Evolutionary conservation across 257 asterid genomes (phyloP).

Genomic region (Penstemon eatonii): DNA sequence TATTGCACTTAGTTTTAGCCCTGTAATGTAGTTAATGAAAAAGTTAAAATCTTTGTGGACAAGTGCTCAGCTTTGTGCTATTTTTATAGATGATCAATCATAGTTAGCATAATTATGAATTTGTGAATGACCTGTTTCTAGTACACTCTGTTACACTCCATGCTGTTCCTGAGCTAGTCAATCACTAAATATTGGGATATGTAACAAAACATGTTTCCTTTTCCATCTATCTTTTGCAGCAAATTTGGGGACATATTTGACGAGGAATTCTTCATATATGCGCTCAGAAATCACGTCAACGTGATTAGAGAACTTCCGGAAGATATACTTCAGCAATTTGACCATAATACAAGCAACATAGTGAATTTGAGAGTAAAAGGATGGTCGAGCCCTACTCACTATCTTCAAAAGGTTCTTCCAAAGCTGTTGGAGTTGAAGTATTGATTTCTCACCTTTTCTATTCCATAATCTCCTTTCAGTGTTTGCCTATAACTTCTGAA

Average conservation of each 20-base stretch:
- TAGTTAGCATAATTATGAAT: background rate
- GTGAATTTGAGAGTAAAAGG: constrained; percentile 92
- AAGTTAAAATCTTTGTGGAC: background rate
- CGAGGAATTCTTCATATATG: constrained; percentile 96
- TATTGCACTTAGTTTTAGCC: background rate
- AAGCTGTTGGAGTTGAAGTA: constrained; percentile 81
- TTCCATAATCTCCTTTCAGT: constrained; percentile 13
- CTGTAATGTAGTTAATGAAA: background rate
- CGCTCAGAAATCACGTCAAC: constrained; percentile 83
- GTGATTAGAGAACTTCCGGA: constrained; percentile 83
- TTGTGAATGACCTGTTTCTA: background rate
- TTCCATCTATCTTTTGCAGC: constrained; percentile 51
- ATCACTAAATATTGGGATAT: constrained; percentile 5
- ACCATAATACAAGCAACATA: constrained; percentile 81
- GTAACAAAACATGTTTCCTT: constrained; percentile 12
- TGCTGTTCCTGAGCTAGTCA: constrained; percentile 4
- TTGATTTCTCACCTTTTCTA: constrained; percentile 33
- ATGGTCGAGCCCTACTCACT: constrained; percentile 88
- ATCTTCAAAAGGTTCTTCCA: constrained; percentile 87
- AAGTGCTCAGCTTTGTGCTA: background rate
- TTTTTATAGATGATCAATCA: background rate
- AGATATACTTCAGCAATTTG: constrained; percentile 67
- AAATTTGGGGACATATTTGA: constrained; percentile 93
- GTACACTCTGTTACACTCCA: background rate
- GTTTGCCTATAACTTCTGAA: background rate